phyloP scores from a whole-genome alignment of 345 rosid genomes.

The Draba incana region DNA sequence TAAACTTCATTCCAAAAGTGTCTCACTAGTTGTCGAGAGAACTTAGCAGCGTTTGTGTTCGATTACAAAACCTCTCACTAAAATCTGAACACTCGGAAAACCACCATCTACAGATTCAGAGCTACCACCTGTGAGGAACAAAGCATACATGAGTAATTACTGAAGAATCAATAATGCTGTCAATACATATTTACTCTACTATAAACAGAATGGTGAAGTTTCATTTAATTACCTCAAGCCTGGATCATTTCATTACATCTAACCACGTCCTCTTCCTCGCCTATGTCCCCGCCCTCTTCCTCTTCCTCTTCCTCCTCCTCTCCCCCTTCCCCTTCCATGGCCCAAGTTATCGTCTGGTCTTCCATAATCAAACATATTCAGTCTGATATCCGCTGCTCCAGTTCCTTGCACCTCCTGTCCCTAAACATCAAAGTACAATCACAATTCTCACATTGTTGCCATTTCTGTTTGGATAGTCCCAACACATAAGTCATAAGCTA shows the following conservation, averaged over 20 bases:
- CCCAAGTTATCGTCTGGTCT: conserved; percentile 45
- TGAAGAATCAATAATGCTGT: conserved; percentile 7
- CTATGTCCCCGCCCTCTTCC: conserved; percentile 45
- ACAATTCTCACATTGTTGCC: conserved; percentile 15
- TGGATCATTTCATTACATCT: conserved; percentile 16
- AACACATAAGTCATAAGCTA: neutral
- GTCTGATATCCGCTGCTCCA: conserved; percentile 63
- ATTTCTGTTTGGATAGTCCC: conserved; percentile 11
- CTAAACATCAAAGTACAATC: conserved; percentile 41
- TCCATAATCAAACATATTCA: conserved; percentile 75
- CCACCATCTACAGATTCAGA: conserved; percentile 25
- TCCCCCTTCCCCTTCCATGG: conserved; percentile 49
- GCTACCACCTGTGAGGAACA: conserved; percentile 27
- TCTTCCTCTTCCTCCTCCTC: conserved; percentile 60
- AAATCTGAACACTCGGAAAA: neutral
- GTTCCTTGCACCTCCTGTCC: conserved; percentile 48
- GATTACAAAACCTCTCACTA: conserved; percentile 3
- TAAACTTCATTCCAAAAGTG: conserved; percentile 30
- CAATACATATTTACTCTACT: neutral
- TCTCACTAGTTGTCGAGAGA: neutral
- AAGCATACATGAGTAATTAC: conserved; percentile 23
- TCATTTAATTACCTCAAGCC: conserved; percentile 22
- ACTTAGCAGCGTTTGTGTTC: neutral
- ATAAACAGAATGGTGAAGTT: neutral
- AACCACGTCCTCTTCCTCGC: conserved; percentile 48